Evolutionary conservation across 805 yeast species (phyloP), one percentile per base, ranked within the genome.

Genomic region (Maudiozyma bulderi): DNA sequence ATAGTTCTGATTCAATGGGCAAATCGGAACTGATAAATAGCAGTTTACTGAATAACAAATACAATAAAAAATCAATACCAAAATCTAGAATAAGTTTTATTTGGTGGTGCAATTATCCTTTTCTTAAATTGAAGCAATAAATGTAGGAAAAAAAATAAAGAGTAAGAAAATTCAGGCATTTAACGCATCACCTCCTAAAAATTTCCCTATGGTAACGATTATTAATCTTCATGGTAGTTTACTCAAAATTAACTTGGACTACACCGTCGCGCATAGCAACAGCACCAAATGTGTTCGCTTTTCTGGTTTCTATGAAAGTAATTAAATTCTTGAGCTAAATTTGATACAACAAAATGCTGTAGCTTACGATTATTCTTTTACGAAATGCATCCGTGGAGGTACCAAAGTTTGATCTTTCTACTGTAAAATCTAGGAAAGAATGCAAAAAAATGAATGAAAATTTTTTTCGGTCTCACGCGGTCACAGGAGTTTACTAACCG

Each of bases 181-280:
- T 20, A 20, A 35, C 38, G 38, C 20, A 7, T 32, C 9, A 35
- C 38, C 38, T 35, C 38, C 13, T 35, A n/a, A 35, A 35, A 35
- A 35, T 35, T 35, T 35, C 38, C 14, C 38, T 35, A 35, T 35
- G 38, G 38, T 35, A 35, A 35, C 38, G 38, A 35, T 35, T 35
- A 35, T 35, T 35, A 35, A 35, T 35, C 15, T 35, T 35, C 13
- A n/a, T 13, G 38, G 15, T 35, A 15, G 38, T 6, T 35, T 15
- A 35, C 38, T 8, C 38, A 35, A n/a, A 35, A n/a, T 35, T 5
- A 35, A 35, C 13, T 14, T 35, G 38, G 13, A 44, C 31, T n/a
- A 8, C 28, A 20, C 34, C 31, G 47, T 45, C 37, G 47, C 37
- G 20, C 47, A 37, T 45, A 45, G 47, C 47, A 45, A 45, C 47